These are phyloP conservation scores for Ilyonectria mors-panacis DNA, from an alignment of 2,329 filamentous ascomycete genomes.

Conservation along the genomic window DNA sequence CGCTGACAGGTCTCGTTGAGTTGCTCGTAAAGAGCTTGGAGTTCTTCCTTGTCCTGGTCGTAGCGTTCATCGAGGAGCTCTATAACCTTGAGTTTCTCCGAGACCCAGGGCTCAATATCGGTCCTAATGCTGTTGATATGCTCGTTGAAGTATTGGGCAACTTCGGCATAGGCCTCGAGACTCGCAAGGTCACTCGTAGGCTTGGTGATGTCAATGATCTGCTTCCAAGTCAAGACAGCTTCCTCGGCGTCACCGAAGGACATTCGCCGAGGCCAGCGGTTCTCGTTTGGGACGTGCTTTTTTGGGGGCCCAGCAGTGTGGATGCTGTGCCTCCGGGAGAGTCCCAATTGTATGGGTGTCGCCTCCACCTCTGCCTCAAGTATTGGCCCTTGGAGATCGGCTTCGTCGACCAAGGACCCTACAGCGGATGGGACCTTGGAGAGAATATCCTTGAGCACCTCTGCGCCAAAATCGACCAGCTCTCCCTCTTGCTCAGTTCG, in stretches of 20 bases:
- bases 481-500: constrained; percentile 45
- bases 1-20: constrained; percentile 79
- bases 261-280: constrained; percentile 78
- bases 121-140: constrained; percentile 67
- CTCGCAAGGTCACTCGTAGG: constrained; percentile 44
- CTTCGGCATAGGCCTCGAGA: constrained; percentile 60
- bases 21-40: constrained; percentile 78
- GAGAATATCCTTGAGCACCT: constrained; percentile 60
- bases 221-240: constrained; percentile 78
- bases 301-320: constrained; percentile 52
- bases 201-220: constrained; percentile 62
- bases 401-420: constrained; percentile 72
- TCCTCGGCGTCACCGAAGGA: constrained; percentile 85
- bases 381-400: constrained; percentile 70
- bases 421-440: constrained; percentile 67
- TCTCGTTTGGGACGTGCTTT: constrained; percentile 63
- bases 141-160: constrained; percentile 69
- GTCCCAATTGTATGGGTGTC: constrained; percentile 60
- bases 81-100: constrained; percentile 69
- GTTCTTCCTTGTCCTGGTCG: constrained; percentile 73
- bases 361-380: constrained; percentile 63
- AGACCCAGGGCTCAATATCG: constrained; percentile 73
- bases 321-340: constrained; percentile 76
- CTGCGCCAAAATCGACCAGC: constrained; percentile 53
- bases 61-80: constrained; percentile 74